Base-by-base conservation (phyloP, 192 early-diverging fungal genomes). In the Coemansia sp. region DNA sequence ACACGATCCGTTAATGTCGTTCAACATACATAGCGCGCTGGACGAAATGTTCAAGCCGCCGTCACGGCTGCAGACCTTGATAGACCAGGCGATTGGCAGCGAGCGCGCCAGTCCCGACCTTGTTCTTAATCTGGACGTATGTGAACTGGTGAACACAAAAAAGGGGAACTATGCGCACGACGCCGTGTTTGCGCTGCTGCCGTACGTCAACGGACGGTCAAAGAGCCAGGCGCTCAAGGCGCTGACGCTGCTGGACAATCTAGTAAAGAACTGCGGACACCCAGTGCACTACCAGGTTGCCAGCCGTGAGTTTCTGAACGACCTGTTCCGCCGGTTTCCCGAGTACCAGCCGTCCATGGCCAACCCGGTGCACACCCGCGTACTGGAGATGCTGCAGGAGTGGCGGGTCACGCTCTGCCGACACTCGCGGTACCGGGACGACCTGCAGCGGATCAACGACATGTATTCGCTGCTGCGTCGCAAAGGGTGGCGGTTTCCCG, bases 221-320 rank as follows among this genome's bases (percentile, higher is more conserved):
- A 68, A 67, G 49, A 61, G 40, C 43, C 83, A 82, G 59, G 83
- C 72, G 4, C 76, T 73, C 36, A 64, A 77, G 45, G 73, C 79
- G 7, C 75, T 82, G 26, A 63, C 89, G 90, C 86, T 99, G 6
- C 85, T 99, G 22, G 98, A 99, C 76, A 92, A 94, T 68, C 93
- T 95, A 67, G 93, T 98, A 68, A 99, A 99, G 81, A 99, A 99
- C 77, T 99, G 98, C 74, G 97, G 97, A 0, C 94, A 97, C 74
- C 90, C 98, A 4, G 98, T 99, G 66, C 97, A 99, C 69, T 82
- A 96, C 64, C 94, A 98, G 68, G 89, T 99, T 43, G 92, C 91
- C 45, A 90, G 93, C 41, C 96, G 97, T 68, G 98, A 99, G 71
- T 98, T 99, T 74, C 81, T 99, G 41, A 97, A 97, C 79, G 93